Base-by-base conservation (phyloP, 495 filamentous ascomycete species). In the Podospora sp. region DNA sequence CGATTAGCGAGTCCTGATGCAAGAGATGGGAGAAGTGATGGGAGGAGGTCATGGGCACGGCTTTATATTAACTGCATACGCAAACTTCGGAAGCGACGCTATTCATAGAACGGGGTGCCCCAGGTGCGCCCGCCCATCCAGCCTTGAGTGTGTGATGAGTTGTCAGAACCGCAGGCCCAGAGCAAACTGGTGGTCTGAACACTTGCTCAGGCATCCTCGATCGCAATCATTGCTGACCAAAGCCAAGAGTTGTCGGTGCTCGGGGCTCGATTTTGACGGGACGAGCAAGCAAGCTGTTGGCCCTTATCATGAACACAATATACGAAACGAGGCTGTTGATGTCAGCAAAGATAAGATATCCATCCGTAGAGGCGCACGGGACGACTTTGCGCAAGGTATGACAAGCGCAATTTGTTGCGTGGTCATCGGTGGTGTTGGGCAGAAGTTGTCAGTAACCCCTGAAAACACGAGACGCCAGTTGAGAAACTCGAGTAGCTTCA, bases 51-150 rank as follows among this genome's bases (percentile, higher is more conserved):
- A 63, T 63, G 61, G 50, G 40, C 65, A 62, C 59, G 65, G 65
- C 50, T 62, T 33, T 50, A 67, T 56, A 67, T 67, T 67, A 67
- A 67, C 58, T 67, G 58, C 59, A 62, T 61, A 49, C 53, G n/a
- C 40, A 50, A 18, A 50, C 27, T 66, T 46, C 29, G 27, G 29
- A 18, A 53, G 3, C 35, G 67, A 25, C 65, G 63, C 67, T 69
- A 69, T 69, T 65, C 63, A 69, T 69, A 66, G 67, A 62, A 65
- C 20, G 62, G 8, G 18, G 26, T 14, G 57, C 2, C 12, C 9
- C 26, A 25, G n/a, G n/a, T n/a, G n/a, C n/a, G n/a, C n/a, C n/a
- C n/a, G n/a, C n/a, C 26, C 51, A 22, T 22, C 20, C 53, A 57
- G 53, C 53, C 22, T 25, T 26, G 53, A 24, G n/a, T 12, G 53